phyloP scores from a whole-genome alignment of 2,329 filamentous ascomycete genomes.

The Cercospora sp. region DNA sequence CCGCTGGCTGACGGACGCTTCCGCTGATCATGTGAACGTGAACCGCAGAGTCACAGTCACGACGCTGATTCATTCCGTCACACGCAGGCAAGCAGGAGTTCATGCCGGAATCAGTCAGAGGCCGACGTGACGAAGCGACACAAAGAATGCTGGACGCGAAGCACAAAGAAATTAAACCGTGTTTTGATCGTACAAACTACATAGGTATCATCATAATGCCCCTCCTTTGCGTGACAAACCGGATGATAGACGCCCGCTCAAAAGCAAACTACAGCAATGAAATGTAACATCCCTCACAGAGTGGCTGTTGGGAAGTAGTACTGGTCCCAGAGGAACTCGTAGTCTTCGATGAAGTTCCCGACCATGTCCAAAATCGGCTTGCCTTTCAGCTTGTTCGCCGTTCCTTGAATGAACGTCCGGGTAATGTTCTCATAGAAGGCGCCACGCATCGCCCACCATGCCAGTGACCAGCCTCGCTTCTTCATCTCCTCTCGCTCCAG shows the following conservation, averaged over 20 bases:
- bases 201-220: slow-evolving; percentile 8
- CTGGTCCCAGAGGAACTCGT: slow-evolving; percentile 96
- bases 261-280: slow-evolving; percentile 10
- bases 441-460: slow-evolving; percentile 96
- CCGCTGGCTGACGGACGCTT: neutral
- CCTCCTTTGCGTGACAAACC: slow-evolving; percentile 1
- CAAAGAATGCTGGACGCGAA: neutral
- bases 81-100: neutral
- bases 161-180: neutral
- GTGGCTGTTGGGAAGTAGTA: slow-evolving; percentile 83
- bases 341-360: slow-evolving; percentile 86
- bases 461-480: slow-evolving; percentile 84
- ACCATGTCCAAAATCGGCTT: slow-evolving; percentile 78
- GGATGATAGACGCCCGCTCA: slow-evolving; percentile 16
- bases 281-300: slow-evolving; percentile 39
- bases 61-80: slow-evolving; percentile 1
- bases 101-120: neutral
- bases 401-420: slow-evolving; percentile 63
- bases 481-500: slow-evolving; percentile 88
- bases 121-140: neutral
- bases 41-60: slow-evolving; percentile 4
- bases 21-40: slow-evolving; percentile 1
- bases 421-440: slow-evolving; percentile 94
- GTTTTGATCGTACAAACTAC: neutral
- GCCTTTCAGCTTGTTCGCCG: slow-evolving; percentile 69